These are phyloP conservation scores for Aspergillus sp. DNA, from an alignment of 2,329 filamentous ascomycete species.

Conservation along the genomic window DNA sequence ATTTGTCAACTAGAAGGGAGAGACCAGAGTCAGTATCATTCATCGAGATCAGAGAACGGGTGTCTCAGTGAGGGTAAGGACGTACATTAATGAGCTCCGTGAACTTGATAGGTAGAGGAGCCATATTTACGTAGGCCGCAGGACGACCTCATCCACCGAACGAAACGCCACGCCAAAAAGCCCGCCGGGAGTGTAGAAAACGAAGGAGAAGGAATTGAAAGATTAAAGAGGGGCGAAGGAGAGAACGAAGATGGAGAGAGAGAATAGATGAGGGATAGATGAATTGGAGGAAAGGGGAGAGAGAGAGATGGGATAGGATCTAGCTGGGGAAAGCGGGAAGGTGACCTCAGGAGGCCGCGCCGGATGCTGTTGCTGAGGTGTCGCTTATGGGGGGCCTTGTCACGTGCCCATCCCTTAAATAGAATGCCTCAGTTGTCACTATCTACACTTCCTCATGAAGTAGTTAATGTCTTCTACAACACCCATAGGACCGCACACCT, in stretches of 20 bases:
- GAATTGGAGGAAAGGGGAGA: slow-evolving; percentile 7
- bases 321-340: slow-evolving; percentile 28
- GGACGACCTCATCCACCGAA: slow-evolving; percentile 42
- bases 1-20: slow-evolving; percentile 47
- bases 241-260: slow-evolving; percentile 16
- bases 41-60: background rate
- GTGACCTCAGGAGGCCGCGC: slow-evolving; percentile 41
- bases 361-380: slow-evolving; percentile 39
- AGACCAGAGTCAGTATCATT: slow-evolving; percentile 31
- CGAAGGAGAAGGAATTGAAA: slow-evolving; percentile 18
- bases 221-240: slow-evolving; percentile 15
- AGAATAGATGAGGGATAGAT: slow-evolving; percentile 6
- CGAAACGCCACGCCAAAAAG: slow-evolving; percentile 37
- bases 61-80: slow-evolving; percentile 31
- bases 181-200: slow-evolving; percentile 19
- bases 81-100: slow-evolving; percentile 79
- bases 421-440: background rate
- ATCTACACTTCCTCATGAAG: too few relatives aligned
- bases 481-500: too few relatives aligned
- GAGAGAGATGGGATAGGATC: too few relatives aligned
- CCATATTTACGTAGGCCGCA: slow-evolving; percentile 48
- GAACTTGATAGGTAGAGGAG: slow-evolving; percentile 84
- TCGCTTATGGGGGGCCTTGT: slow-evolving; percentile 31
- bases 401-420: slow-evolving; percentile 26
- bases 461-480: too few relatives aligned